Evolutionary conservation across 345 rosid genomes (phyloP).

Genomic region (Leavenworthia alabamica): DNA sequence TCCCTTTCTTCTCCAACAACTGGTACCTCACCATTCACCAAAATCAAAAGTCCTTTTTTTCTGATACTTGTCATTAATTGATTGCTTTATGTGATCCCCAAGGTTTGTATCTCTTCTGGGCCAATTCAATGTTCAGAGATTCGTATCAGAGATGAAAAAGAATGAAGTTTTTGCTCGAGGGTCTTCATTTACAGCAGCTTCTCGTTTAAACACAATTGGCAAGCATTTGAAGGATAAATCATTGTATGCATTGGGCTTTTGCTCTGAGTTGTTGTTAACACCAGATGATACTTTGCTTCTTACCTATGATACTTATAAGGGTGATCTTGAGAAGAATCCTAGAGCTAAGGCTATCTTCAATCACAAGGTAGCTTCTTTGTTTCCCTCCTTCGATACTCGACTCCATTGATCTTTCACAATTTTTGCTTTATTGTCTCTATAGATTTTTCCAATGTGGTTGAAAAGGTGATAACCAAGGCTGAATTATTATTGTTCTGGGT

Average conservation of each 20-base stretch:
- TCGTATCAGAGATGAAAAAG: conserved; percentile 44
- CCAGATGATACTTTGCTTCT: conserved; percentile 61
- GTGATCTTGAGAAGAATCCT: conserved; percentile 31
- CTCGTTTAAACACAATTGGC: conserved; percentile 29
- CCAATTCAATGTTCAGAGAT: conserved; percentile 71
- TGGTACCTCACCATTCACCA: conserved; percentile 58
- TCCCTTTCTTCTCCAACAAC: conserved; percentile 51
- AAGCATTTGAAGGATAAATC: conserved; percentile 53
- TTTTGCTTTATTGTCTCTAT: not conserved
- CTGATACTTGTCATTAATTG: not conserved
- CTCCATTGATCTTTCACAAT: not conserved
- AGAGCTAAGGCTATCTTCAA: conserved; percentile 65
- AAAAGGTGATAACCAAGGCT: not conserved
- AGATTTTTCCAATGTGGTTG: not conserved
- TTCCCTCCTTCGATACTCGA: not conserved
- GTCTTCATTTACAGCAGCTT: conserved; percentile 23
- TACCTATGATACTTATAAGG: conserved; percentile 47
- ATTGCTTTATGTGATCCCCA: not conserved
- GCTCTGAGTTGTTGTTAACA: conserved; percentile 61
- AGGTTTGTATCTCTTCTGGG: conserved; percentile 68
- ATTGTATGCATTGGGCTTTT: conserved; percentile 64
- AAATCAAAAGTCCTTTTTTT: too few species aligned
- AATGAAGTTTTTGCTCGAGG: conserved; percentile 13
- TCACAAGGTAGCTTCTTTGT: conserved; percentile 46
- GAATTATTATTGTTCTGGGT: too few species aligned